Evolutionary conservation across 2,329 filamentous ascomycete species (phyloP).

Genomic region (Ophiobolus disseminans): DNA sequence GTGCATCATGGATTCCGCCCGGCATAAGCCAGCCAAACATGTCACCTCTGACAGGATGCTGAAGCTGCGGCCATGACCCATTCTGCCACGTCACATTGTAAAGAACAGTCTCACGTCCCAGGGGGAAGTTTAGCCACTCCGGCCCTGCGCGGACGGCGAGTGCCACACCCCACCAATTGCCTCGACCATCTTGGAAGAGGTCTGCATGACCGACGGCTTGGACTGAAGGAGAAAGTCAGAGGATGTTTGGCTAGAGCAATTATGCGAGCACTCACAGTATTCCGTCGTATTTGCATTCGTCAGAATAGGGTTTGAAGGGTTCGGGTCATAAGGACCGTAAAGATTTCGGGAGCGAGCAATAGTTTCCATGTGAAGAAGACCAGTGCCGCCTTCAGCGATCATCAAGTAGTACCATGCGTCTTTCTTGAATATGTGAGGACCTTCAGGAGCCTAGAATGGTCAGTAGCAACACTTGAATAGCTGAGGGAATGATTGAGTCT

Average conservation of each 20-base stretch:
- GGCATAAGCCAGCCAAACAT: slow-evolving; percentile 56
- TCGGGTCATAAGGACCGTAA: slow-evolving; percentile 47
- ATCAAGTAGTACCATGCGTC: slow-evolving; percentile 47
- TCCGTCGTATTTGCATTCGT: slow-evolving; percentile 47
- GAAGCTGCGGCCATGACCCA: slow-evolving; percentile 55
- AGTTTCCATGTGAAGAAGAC: slow-evolving; percentile 44
- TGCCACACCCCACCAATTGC: slow-evolving; percentile 39
- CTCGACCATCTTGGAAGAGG: slow-evolving; percentile 33
- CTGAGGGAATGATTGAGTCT: neutral
- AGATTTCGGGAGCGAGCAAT: slow-evolving; percentile 47
- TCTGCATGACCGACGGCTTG: slow-evolving; percentile 39
- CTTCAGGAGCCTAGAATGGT: slow-evolving; percentile 31
- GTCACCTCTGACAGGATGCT: slow-evolving; percentile 50
- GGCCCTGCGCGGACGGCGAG: slow-evolving; percentile 34
- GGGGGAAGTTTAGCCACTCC: slow-evolving; percentile 32
- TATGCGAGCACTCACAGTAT: slow-evolving; percentile 37
- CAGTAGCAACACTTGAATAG: neutral
- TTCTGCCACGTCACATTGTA: slow-evolving; percentile 35
- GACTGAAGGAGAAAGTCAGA: slow-evolving; percentile 19
- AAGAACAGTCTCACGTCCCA: slow-evolving; percentile 39
- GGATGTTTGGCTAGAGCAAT: neutral
- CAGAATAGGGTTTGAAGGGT: slow-evolving; percentile 49
- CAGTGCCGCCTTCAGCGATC: slow-evolving; percentile 46
- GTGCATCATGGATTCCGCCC: slow-evolving; percentile 37
- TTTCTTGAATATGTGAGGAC: slow-evolving; percentile 47